Conservation (phyloP, 2,329 filamentous ascomycete genomes). For the Alternaria postmessia region DNA sequence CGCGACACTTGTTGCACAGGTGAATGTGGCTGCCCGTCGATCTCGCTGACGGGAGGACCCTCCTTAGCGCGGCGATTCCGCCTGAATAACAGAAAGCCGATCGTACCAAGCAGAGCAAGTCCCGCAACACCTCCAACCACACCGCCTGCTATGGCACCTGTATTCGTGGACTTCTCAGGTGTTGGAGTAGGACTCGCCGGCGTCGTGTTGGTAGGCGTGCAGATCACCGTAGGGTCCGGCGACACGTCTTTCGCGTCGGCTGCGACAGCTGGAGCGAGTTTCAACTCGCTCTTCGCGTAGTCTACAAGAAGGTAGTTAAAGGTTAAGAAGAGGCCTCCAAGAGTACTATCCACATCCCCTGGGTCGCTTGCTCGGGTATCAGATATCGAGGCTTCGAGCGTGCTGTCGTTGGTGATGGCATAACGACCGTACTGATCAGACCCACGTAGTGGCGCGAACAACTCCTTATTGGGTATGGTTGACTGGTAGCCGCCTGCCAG, state of each 20-base stretch:
- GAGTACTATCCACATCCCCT: conserved; percentile 2
- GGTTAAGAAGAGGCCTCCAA: conserved; percentile 17
- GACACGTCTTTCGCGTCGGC: not conserved
- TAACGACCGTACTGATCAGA: conserved; percentile 20
- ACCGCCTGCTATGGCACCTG: conserved; percentile 11
- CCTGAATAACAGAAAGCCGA: not conserved
- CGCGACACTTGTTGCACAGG: not conserved
- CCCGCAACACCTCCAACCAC: conserved; percentile 10
- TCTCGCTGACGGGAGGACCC: conserved; percentile 1
- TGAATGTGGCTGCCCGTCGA: not conserved
- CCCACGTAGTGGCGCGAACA: conserved; percentile 17
- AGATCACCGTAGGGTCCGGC: conserved; percentile 7
- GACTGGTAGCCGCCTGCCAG: conserved; percentile 13
- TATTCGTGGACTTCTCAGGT: not conserved
- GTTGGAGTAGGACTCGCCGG: not conserved
- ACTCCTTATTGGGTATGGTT: conserved; percentile 16
- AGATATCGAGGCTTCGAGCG: conserved; percentile 14
- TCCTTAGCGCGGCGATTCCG: not conserved
- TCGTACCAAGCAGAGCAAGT: not conserved
- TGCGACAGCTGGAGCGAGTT: conserved; percentile 16
- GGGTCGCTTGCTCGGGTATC: conserved; percentile 13
- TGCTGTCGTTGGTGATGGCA: conserved; percentile 16
- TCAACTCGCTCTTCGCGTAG: conserved; percentile 17
- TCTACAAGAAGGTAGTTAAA: conserved; percentile 21
- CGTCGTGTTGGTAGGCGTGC: not conserved